These are phyloP conservation scores for Penicillium chermesinum DNA, from an alignment of 495 filamentous ascomycete genomes.

Conservation along the genomic window DNA sequence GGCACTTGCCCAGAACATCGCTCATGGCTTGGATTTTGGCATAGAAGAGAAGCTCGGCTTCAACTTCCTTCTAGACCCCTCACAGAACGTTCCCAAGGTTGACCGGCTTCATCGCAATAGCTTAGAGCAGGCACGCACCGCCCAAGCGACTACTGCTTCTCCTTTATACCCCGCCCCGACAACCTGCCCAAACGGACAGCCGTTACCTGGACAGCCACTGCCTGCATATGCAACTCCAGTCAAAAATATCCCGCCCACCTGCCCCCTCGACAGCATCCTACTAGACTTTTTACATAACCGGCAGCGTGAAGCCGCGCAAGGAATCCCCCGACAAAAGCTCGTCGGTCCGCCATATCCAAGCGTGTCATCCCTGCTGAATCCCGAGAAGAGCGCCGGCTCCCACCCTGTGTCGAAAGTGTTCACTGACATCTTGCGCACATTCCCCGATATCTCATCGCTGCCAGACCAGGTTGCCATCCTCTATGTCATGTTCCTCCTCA, in stretches of 20 bases:
- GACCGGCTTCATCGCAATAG: constrained; percentile 30
- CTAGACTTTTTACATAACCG: constrained; percentile 70
- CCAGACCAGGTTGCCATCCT: constrained; percentile 75
- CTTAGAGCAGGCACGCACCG: constrained; percentile 23
- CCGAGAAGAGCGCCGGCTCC: constrained; percentile 50
- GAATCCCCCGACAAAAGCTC: constrained; percentile 53
- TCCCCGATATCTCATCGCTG: constrained; percentile 61
- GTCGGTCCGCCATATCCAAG: constrained; percentile 71
- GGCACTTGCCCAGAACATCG: constrained; percentile 43
- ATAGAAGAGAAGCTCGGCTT: constrained; percentile 58
- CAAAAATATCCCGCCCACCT: constrained; percentile 57
- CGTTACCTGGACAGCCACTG: no score
- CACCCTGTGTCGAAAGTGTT: constrained; percentile 78
- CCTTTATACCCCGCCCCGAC: constrained; percentile 24
- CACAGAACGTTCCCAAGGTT: constrained; percentile 40
- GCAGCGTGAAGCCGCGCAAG: constrained; percentile 58
- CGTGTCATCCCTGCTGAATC: constrained; percentile 68
- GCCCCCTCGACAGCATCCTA: constrained; percentile 67
- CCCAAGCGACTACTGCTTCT: constrained; percentile 20
- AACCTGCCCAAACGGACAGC: constrained; percentile 19
- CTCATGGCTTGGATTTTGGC: constrained; percentile 54
- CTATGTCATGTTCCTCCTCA: constrained; percentile 77
- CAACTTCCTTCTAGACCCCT: constrained; percentile 59
- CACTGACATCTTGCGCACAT: constrained; percentile 71
- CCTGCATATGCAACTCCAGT: constrained; percentile 47